phyloP scores from a whole-genome alignment of 257 asterid species.

The Ophiorrhiza pumila region DNA sequence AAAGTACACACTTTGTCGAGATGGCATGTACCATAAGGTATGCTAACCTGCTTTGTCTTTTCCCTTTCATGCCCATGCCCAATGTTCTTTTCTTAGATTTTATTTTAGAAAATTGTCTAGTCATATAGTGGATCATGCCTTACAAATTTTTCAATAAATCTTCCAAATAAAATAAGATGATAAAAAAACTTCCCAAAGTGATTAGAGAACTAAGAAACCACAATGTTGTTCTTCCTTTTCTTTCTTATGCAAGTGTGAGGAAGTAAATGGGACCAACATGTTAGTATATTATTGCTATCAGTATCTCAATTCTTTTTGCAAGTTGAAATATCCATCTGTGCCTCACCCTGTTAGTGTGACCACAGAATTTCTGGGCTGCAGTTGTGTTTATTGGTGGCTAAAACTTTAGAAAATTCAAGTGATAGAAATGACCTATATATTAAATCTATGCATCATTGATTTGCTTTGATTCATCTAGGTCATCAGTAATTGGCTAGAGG shows the following conservation, averaged over 20 bases:
- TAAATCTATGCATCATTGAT: background rate
- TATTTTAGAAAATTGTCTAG: background rate
- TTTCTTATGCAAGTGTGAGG: background rate
- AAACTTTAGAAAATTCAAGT: background rate
- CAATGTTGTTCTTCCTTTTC: background rate
- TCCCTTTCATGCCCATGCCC: background rate
- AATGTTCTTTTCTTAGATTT: no score
- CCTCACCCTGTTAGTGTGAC: background rate
- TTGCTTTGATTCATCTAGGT: background rate
- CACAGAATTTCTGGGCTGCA: background rate
- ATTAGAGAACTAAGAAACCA: slow-evolving; percentile 1
- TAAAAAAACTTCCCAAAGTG: background rate
- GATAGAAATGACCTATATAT: background rate
- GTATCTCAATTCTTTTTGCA: background rate
- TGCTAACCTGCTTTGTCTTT: background rate
- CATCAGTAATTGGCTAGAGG: background rate
- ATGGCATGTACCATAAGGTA: slow-evolving; percentile 95
- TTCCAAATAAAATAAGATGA: no score
- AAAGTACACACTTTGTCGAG: slow-evolving; percentile 80
- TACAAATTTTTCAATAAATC: background rate
- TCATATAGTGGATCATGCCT: background rate
- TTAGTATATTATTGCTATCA: background rate
- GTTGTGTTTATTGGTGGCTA: background rate
- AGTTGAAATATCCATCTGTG: background rate
- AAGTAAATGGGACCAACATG: background rate